Base-by-base conservation (phyloP, 305 asterid genomes). In the Stenogyne calaminthoides region DNA sequence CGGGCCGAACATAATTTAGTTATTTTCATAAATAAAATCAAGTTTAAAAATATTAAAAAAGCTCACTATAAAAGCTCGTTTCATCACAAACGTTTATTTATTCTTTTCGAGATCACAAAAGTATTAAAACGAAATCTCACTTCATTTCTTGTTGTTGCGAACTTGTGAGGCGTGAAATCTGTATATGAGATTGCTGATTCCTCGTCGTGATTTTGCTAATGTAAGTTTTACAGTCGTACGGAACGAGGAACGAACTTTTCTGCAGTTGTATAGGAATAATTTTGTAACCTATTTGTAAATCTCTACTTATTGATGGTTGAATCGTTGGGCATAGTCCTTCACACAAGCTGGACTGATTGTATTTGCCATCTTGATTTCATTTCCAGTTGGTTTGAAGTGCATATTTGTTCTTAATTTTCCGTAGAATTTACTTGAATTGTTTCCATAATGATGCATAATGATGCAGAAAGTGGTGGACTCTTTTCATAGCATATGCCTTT, bases 191-290 rank as follows among this genome's bases (percentile, higher is more conserved):
- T 46, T 14, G 52, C 52, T 14, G 15, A 42, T 10, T 42, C 63
- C 11, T 63, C 58, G 52, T 67, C 58, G 29, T 80, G 64, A 84
- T 67, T 80, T 80, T 49, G 25, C 9, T 47, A 79, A 73, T 69
- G 72, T 63, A 44, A 25, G 61, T 47, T 75, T 54, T 75, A 67
- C 47, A 63, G 55, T 14, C 39, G 39, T 29, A 10, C 7, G 52
- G 52, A 46, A 9, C 46, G 46, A 40, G 14, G 6, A 12, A 46
- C 52, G 18, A 46, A 14, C 7, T 4, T 46, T 5, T 71, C 61
- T 57, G 18, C 32, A 69, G 72, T 75, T 80, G 62, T 15, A 59
- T 70, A n/a, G 9, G 65, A 84, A 79, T 80, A 51, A 79, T 77
- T 70, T 67, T 73, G 80, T 67, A 66, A 5, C 67, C 78, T 29